Evolutionary conservation across 2,329 filamentous ascomycete genomes (phyloP), one percentile per base, ranked within the genome.

Genomic region (Clonostachys chloroleuca): DNA sequence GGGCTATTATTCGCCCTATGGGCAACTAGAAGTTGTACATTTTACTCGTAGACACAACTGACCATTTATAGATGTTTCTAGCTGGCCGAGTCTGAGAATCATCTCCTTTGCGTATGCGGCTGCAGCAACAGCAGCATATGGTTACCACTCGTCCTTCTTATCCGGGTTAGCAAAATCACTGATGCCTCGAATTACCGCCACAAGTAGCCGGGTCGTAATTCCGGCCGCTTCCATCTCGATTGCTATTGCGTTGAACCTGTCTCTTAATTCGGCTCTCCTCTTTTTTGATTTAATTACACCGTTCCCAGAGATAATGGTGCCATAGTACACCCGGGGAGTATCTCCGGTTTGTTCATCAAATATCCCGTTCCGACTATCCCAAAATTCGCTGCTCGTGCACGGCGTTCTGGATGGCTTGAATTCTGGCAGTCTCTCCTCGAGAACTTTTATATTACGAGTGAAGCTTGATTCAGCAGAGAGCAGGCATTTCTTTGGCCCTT

Each of bases 101-200:
- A 46, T 42, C 5, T 14, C 44, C 36, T 46, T 72, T 6, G 18
- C 17, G 12, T 12, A 18, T 5, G 49, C 64, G 12, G 68, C 67
- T 0, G 68, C 68, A 0, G 62, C 63, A 0, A 60, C 64, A 2
- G 69, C 64, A 0, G 68, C 67, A 53, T 65, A 72, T 3, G 50
- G 17, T 45, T 70, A 65, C 67, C 66, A 72, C 2, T 14, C 46
- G 18, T 52, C 52, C 14, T 51, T 49, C 36, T 55, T 54, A 10
- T 57, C 51, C 16, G 48, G 47, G 6, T 59, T 56, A 0, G 56
- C 56, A 34, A 59, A 59, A 34, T 72, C 61, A 33, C 62, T 67
- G 0, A 69, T 61, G 2, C 68, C 67, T 12, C 68, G 66, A 20
- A 69, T 62, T 37, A 73, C 62, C 0, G 67, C 52, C 2, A 72